Conservation (phyloP, 2,329 filamentous ascomycete genomes). For the Elsinoe fawcettii region DNA sequence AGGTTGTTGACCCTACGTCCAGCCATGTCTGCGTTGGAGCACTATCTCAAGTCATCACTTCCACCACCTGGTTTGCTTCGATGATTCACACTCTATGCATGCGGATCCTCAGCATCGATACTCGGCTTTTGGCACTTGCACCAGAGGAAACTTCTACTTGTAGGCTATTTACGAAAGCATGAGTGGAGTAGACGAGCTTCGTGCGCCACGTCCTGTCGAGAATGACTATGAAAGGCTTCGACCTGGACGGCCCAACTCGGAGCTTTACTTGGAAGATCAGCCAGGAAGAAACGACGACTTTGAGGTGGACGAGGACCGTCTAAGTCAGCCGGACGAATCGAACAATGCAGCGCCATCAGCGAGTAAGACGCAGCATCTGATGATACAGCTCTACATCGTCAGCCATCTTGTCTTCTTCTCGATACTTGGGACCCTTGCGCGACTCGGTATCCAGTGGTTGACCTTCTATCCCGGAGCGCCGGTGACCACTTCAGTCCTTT, state of each 20-base stretch:
- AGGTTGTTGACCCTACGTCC: no score
- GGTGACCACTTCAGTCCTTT: conserved; percentile 65
- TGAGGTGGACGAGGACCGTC: conserved; percentile 14
- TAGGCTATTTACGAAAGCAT: not conserved
- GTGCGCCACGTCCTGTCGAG: conserved; percentile 19
- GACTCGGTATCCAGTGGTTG: conserved; percentile 70
- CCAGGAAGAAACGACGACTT: conserved; percentile 9
- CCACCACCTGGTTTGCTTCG: no score
- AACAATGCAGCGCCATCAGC: not conserved
- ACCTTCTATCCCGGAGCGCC: conserved; percentile 74
- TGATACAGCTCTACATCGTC: conserved; percentile 49
- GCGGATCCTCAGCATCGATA: no score
- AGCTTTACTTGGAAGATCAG: not conserved
- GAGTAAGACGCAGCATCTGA: not conserved
- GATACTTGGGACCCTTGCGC: conserved; percentile 72
- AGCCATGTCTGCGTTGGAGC: no score
- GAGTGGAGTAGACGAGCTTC: conserved; percentile 17
- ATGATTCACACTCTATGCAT: no score
- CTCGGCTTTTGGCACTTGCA: no score
- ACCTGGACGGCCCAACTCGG: not conserved
- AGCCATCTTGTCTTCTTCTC: conserved; percentile 83
- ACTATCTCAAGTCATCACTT: no score
- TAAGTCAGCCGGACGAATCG: conserved; percentile 46
- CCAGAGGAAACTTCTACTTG: no score
- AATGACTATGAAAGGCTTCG: not conserved